These are phyloP conservation scores for Bretziella fagacearum DNA, from an alignment of 2,329 filamentous ascomycete species.

Conservation along the genomic window DNA sequence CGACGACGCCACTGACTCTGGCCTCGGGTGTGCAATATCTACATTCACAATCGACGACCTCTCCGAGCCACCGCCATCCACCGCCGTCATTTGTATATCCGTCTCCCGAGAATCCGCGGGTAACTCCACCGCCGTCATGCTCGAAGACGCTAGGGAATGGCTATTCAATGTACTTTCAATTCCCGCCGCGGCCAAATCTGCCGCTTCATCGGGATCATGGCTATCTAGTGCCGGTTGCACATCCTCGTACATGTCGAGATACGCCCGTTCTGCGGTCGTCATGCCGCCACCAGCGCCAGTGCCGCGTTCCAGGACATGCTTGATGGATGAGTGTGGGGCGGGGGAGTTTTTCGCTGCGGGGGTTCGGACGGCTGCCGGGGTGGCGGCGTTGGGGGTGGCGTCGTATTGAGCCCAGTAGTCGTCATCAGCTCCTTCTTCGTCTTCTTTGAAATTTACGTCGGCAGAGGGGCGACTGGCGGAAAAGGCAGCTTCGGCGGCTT, in stretches of 20 bases:
- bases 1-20: constrained; percentile 41
- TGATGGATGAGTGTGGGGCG: constrained; percentile 15
- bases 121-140: not conserved
- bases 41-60: constrained; percentile 17
- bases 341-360: constrained; percentile 16
- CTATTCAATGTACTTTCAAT: constrained; percentile 21
- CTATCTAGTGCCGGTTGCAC: constrained; percentile 69
- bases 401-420: constrained; percentile 25
- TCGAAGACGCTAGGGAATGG: not conserved
- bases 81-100: not conserved
- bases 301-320: not conserved
- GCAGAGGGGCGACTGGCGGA: not conserved
- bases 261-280: constrained; percentile 44
- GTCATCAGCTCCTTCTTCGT: constrained; percentile 32
- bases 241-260: constrained; percentile 59
- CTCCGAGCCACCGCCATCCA: not conserved
- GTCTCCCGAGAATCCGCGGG: not conserved
- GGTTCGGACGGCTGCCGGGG: constrained; percentile 32
- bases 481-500: constrained; percentile 6
- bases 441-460: constrained; percentile 1
- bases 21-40: constrained; percentile 36
- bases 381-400: constrained; percentile 47
- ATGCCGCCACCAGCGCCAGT: constrained; percentile 4
- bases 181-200: constrained; percentile 22
- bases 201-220: constrained; percentile 56